Conservation (phyloP, 805 yeast genomes). For the Spathaspora gorwiae region DNA sequence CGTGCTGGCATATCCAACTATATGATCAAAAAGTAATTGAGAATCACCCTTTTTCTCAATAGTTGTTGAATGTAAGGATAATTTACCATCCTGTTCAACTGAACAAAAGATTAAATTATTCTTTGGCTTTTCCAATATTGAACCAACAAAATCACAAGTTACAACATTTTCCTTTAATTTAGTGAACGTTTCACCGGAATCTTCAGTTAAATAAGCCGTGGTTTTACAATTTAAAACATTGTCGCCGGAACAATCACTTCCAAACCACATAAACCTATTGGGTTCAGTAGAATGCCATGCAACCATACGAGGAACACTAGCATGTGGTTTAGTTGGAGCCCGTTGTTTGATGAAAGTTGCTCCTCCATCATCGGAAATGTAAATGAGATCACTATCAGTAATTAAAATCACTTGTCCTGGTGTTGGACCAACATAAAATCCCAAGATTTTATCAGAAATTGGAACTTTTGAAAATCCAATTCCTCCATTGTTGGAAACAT, state of each 20-base stretch:
- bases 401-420: conserved; percentile 54
- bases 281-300: conserved; percentile 59
- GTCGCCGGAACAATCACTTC: conserved; percentile 56
- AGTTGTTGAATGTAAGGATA: conserved; percentile 44
- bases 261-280: conserved; percentile 63
- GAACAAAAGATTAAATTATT: conserved; percentile 65
- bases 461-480: conserved; percentile 33
- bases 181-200: conserved; percentile 64
- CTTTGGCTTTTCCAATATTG: conserved; percentile 41
- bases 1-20: conserved; percentile 70
- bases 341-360: conserved; percentile 41
- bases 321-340: conserved; percentile 49
- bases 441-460: conserved; percentile 28
- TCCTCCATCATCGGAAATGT: conserved; percentile 67
- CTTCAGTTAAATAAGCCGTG: conserved; percentile 56
- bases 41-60: conserved; percentile 39
- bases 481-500: conserved; percentile 55
- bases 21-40: conserved; percentile 45
- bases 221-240: conserved; percentile 40
- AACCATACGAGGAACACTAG: conserved; percentile 35
- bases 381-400: conserved; percentile 47
- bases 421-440: conserved; percentile 47
- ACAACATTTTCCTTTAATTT: conserved; percentile 46
- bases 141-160: conserved; percentile 66
- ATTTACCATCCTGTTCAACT: conserved; percentile 20